Base-by-base conservation (phyloP, 164 flowering plant genomes). In the Annona cherimola region DNA sequence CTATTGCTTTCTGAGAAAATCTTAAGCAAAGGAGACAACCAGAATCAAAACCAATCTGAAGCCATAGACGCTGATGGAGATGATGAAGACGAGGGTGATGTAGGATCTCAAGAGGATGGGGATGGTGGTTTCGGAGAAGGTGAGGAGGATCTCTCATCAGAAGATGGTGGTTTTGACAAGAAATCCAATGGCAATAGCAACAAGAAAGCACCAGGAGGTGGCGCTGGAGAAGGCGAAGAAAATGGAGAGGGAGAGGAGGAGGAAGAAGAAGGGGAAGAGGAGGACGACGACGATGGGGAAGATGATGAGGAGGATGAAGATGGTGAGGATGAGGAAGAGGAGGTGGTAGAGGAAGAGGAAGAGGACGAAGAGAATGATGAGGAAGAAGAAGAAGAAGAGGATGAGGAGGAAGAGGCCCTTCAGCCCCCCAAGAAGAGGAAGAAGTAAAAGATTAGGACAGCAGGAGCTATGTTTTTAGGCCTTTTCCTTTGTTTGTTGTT, bases 391-490 rank as follows among this genome's bases (percentile, higher is more conserved):
- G 85, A 81, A 9, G 83, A 78, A 14, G 85, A 84, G 4, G 89
- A 86, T 46, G 89, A 84, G 19, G 89, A 86, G 0, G 87, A 86
- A 44, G 87, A 83, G 76, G 81, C 81, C 42, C 86, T 84, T 6
- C 89, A 82, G 69, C 89, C 89, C 39, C 89, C 89, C 6, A 86
- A 84, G 81, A 86, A 86, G 84, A 84, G 89, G 81, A 85, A 83
- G 86, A 85, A 85, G 84, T 83, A 63, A 76, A 40, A 39, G 44
- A 8, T n/a, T n/a, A n/a, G n/a, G n/a, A n/a, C n/a, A n/a, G n/a
- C n/a, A n/a, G n/a, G n/a, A n/a, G n/a, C n/a, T n/a, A n/a, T n/a
- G n/a, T 50, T 50, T 50, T 50, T 16, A 6, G 57, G 57, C 57
- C 57, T 8, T 16, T n/a, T n/a, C n/a, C 57, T 9, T 50, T n/a